Evolutionary conservation across 2,329 filamentous ascomycete species (phyloP).

Genomic region (Remersonia thermophila): DNA sequence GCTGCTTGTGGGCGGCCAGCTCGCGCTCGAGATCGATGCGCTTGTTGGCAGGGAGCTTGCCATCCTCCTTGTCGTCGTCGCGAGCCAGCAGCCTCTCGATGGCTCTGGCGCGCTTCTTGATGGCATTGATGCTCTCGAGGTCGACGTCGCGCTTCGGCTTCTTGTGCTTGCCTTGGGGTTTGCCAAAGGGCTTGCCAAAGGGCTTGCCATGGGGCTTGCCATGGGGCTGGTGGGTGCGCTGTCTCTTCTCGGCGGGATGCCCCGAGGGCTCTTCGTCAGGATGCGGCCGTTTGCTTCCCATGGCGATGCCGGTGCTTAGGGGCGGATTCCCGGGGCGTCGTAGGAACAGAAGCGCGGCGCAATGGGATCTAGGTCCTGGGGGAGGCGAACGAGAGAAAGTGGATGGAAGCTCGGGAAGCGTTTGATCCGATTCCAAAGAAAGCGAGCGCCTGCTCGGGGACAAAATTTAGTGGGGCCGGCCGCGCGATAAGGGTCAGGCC

Average conservation of each 20-base stretch:
- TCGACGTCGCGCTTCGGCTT: slow-evolving; percentile 28
- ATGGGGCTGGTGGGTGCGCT: slow-evolving; percentile 16
- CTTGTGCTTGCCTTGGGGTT: slow-evolving; percentile 15
- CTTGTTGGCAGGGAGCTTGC: slow-evolving; percentile 55
- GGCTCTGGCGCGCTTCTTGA: slow-evolving; percentile 61
- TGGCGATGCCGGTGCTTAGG: too few species aligned
- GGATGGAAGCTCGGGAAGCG: too few species aligned
- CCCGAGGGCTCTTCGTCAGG: slow-evolving; percentile 16
- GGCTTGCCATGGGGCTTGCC: not conserved
- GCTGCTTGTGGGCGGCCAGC: slow-evolving; percentile 51
- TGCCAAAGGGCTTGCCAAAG: slow-evolving; percentile 9
- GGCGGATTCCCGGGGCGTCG: too few species aligned
- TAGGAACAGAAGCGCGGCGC: too few species aligned
- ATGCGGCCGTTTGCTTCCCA: slow-evolving; percentile 22
- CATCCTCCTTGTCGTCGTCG: slow-evolving; percentile 35
- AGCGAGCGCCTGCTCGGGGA: too few species aligned
- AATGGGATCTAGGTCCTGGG: too few species aligned
- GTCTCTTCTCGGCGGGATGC: slow-evolving; percentile 19
- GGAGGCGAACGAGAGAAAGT: too few species aligned
- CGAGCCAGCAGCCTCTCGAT: slow-evolving; percentile 54
- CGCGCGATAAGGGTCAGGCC: too few species aligned
- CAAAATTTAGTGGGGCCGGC: too few species aligned
- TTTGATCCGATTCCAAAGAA: too few species aligned
- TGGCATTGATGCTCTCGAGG: slow-evolving; percentile 41
- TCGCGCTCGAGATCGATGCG: slow-evolving; percentile 61